A percentile compares a stretch with the other conserved stretches of the same genome.
Conservation (phyloP, 1,284 basidiomycete genomes). For the Paramarasmius palmivorus region DNA sequence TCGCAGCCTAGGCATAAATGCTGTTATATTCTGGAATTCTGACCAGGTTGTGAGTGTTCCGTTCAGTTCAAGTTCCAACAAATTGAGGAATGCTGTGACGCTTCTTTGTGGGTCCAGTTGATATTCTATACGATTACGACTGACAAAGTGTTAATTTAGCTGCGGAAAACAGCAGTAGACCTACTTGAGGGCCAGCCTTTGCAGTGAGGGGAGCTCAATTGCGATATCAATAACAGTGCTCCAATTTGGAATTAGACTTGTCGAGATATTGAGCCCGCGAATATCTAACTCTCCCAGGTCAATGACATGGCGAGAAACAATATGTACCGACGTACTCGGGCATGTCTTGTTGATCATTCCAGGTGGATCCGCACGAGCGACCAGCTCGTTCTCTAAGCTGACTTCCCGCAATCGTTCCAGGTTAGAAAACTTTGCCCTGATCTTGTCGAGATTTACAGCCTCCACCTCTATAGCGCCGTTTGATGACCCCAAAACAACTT, state of each 20-base stretch:
- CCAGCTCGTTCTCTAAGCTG: slow-evolving; percentile 72
- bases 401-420: slow-evolving; percentile 73
- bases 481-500: slow-evolving; percentile 78
- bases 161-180: slow-evolving; percentile 24
- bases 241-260: slow-evolving; percentile 78
- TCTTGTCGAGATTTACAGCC: slow-evolving; percentile 80
- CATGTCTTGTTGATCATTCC: slow-evolving; percentile 62
- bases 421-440: slow-evolving; percentile 68
- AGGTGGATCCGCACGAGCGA: slow-evolving; percentile 56
- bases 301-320: slow-evolving; percentile 13
- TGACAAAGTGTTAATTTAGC: slow-evolving; percentile 31
- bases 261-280: slow-evolving; percentile 80
- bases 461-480: slow-evolving; percentile 84
- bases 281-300: slow-evolving; percentile 54
- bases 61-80: slow-evolving; percentile 79
- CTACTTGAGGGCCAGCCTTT: slow-evolving; percentile 79
- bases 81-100: slow-evolving; percentile 46
- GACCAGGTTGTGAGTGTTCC: slow-evolving; percentile 70
- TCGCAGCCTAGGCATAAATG: slow-evolving; percentile 60
- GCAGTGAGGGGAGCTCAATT: slow-evolving; percentile 61
- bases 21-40: slow-evolving; percentile 57
- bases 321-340: slow-evolving; percentile 56
- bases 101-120: slow-evolving; percentile 29
- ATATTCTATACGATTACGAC: slow-evolving; percentile 58
- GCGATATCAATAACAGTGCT: slow-evolving; percentile 66